Evolutionary conservation across 495 filamentous ascomycete species (phyloP).

Genomic region (Penicillium paradoxum): DNA sequence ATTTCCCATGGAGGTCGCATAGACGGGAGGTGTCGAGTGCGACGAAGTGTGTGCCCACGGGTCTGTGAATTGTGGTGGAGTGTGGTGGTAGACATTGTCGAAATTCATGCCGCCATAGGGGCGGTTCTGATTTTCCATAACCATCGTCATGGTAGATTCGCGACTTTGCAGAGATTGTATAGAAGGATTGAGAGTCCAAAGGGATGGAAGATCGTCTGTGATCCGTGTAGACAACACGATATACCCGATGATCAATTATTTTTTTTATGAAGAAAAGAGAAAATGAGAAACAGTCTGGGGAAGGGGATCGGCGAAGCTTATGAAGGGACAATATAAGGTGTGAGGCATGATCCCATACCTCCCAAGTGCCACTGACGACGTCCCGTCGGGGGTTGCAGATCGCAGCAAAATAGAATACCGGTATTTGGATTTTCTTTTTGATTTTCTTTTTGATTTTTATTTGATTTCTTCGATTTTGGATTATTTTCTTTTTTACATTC

Average conservation of each 20-base stretch:
- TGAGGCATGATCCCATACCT: conserved; percentile 25
- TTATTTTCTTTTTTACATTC: conserved; percentile 8
- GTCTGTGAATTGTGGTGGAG: conserved; percentile 83
- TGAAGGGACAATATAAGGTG: conserved; percentile 47
- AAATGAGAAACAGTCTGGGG: conserved; percentile 39
- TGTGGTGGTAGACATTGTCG: conserved; percentile 70
- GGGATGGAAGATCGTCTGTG: conserved; percentile 3
- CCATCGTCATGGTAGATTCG: conserved; percentile 66
- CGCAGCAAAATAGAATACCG: conserved; percentile 22
- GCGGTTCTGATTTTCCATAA: conserved; percentile 83
- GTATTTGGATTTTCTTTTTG: conserved; percentile 7
- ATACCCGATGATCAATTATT: conserved; percentile 19
- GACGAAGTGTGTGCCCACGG: conserved; percentile 71
- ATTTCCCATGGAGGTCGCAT: conserved; percentile 55
- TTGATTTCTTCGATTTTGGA: conserved; percentile 3
- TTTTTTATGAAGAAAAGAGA: conserved; percentile 23
- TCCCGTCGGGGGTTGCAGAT: conserved; percentile 46
- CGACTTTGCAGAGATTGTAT: conserved; percentile 12
- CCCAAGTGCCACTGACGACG: conserved; percentile 47
- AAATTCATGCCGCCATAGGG: conserved; percentile 75
- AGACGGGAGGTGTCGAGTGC: conserved; percentile 49
- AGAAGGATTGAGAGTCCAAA: conserved; percentile 12
- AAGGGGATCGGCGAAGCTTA: conserved; percentile 77
- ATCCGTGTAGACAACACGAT: conserved; percentile 33
- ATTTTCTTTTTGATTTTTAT: conserved; percentile 4